Conservation (phyloP, 768 basidiomycete genomes). For the Tricholoma furcatifolium region DNA sequence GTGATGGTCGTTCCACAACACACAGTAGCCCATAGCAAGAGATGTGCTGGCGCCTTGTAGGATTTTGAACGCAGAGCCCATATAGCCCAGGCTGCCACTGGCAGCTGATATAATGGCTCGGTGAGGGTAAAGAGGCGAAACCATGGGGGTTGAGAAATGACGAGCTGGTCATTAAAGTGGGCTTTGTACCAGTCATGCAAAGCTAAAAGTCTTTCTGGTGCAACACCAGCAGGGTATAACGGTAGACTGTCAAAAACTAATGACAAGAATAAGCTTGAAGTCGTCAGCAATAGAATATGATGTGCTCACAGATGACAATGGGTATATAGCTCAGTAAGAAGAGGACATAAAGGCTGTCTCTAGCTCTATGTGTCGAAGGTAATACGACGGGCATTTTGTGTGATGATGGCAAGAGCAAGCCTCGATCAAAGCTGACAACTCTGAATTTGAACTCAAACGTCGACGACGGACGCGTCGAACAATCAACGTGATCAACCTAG, state of each 20-base stretch:
- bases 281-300: not conserved
- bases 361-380: conserved; percentile 11
- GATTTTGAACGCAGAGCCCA: conserved; percentile 20
- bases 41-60: conserved; percentile 16
- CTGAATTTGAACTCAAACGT: conserved; percentile 1
- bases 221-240: conserved; percentile 17
- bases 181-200: conserved; percentile 18
- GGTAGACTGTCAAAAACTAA: conserved; percentile 20
- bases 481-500: not conserved
- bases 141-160: conserved; percentile 20
- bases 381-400: conserved; percentile 9
- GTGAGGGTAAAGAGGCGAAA: conserved; percentile 21
- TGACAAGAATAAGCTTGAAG: not conserved
- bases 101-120: conserved; percentile 21
- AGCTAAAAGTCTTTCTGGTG: conserved; percentile 16
- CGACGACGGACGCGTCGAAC: too few species aligned
- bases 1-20: conserved; percentile 19
- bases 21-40: conserved; percentile 20
- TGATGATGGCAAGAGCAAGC: not conserved
- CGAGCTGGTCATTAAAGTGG: conserved; percentile 22
- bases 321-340: conserved; percentile 19
- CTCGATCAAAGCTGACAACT: not conserved
- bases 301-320: conserved; percentile 14
- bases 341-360: conserved; percentile 17
- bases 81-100: conserved; percentile 18